These are phyloP conservation scores for Epichloe festucae DNA, from an alignment of 2,329 filamentous ascomycete genomes.

Conservation along the genomic window DNA sequence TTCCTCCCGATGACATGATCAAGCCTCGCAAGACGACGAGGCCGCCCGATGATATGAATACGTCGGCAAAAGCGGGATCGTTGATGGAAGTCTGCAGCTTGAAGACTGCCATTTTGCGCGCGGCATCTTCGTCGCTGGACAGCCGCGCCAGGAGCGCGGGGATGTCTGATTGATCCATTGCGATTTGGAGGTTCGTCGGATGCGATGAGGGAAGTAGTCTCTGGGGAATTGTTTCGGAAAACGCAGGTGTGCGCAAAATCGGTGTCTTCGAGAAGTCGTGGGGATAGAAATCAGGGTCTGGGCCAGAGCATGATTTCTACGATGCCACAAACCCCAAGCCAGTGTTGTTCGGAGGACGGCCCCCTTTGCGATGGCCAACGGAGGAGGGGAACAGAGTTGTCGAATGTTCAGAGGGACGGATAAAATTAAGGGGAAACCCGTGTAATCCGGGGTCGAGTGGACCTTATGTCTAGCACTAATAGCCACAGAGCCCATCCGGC, in stretches of 20 bases:
- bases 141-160: slow-evolving; percentile 51
- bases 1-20: slow-evolving; percentile 75
- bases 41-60: slow-evolving; percentile 85
- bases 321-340: not conserved
- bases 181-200: slow-evolving; percentile 3
- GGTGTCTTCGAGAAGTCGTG: not conserved
- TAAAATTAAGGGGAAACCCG: not conserved
- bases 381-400: not conserved
- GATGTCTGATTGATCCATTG: slow-evolving; percentile 55
- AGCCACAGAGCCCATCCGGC: slow-evolving; percentile 6
- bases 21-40: slow-evolving; percentile 69
- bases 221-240: not conserved
- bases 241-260: not conserved
- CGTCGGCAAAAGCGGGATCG: slow-evolving; percentile 90
- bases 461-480: not conserved
- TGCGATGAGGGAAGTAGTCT: not conserved
- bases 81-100: slow-evolving; percentile 92
- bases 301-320: not conserved
- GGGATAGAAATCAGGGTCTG: not conserved
- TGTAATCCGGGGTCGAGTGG: not conserved
- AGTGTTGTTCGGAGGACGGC: not conserved
- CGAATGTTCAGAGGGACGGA: not conserved
- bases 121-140: slow-evolving; percentile 67
- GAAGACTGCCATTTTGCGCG: slow-evolving; percentile 97
- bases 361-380: not conserved